Evolutionary conservation across 768 basidiomycete genomes (phyloP).

Genomic region (Trametes meyenii): DNA sequence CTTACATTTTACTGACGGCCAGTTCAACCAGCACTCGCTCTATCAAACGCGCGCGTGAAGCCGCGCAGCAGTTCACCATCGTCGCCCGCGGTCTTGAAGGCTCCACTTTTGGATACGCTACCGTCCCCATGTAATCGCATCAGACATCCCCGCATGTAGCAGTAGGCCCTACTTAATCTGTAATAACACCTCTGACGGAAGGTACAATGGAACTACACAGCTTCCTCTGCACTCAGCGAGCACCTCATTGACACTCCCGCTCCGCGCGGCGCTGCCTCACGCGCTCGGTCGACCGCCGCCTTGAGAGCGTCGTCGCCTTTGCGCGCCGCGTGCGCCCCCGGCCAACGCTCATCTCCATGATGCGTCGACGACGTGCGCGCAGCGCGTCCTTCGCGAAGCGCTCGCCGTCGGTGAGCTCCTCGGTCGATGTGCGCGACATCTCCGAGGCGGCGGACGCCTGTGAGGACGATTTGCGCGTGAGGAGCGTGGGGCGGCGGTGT

Average conservation of each 20-base stretch:
- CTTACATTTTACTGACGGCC: neutral
- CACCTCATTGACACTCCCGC: neutral
- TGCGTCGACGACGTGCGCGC: slow-evolving; percentile 25
- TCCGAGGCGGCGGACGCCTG: slow-evolving; percentile 27
- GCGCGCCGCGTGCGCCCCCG: slow-evolving; percentile 13
- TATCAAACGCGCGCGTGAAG: slow-evolving; percentile 73
- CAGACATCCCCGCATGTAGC: neutral
- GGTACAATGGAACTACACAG: neutral
- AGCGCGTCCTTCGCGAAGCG: slow-evolving; percentile 28
- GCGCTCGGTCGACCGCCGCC: slow-evolving; percentile 5
- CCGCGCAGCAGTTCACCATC: slow-evolving; percentile 85
- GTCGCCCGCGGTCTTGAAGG: slow-evolving; percentile 84
- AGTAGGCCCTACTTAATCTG: no score
- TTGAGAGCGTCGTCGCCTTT: slow-evolving; percentile 17
- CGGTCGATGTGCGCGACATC: slow-evolving; percentile 32
- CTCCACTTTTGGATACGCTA: slow-evolving; percentile 83
- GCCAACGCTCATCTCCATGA: slow-evolving; percentile 24
- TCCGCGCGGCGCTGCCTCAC: neutral
- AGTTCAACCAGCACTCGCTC: slow-evolving; percentile 67
- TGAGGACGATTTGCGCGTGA: slow-evolving; percentile 22
- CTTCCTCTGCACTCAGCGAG: neutral
- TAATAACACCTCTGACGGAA: neutral
- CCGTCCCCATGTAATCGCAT: slow-evolving; percentile 28
- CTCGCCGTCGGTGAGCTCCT: slow-evolving; percentile 30
- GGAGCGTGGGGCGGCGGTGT: slow-evolving; percentile 9